Evolutionary conservation across 768 basidiomycete species (phyloP), one percentile per base, ranked within the genome.

Genomic region (Omphalotus guepiniiformis): DNA sequence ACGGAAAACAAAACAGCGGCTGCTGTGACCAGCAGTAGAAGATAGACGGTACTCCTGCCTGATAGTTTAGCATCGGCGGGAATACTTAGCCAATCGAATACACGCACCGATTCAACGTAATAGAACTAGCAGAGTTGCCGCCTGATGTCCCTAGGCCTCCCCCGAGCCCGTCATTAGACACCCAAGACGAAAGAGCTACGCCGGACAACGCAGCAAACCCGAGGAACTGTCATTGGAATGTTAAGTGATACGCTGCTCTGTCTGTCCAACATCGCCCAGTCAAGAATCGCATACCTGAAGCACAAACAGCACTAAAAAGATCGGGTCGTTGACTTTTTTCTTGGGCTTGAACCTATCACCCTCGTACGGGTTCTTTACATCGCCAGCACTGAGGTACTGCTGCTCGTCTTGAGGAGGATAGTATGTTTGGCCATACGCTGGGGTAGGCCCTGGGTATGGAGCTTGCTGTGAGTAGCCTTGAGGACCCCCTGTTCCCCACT

Each of bases 21-120:
- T 6, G 75, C 88, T 2, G 83, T 80, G 35, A 88, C 79, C 35
- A 92, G 69, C 23, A 91, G 73, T 7, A 91, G 68, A n/a, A 92
- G 77, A 57, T 83, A 88, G 2, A 82, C 81, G 0, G 88, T 83
- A 55, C 82, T 82, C 61, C 86, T 86, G 49, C n/a, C 18, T 47
- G n/a, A 21, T 19, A 12, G 34, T n/a, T 21, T 37, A 36, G 37
- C 18, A 40, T 19, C n/a, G 28, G 22, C 30, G n/a, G 12, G 34
- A 4, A 6, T 4, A 11, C 29, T 42, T 27, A 34, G 25, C 11
- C 28, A 23, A 48, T 13, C 18, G 4, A 32, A 28, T 32, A 16
- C 12, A 67, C 76, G 42, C 50, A 82, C 84, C 73, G 69, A 65
- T 92, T 82, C 44, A 91, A 67, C 1, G 86, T 85, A 3, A 87